Evolutionary conservation across 495 filamentous ascomycete species (phyloP), one percentile per base, ranked within the genome.

Genomic region (Aspergillus sclerotioniger): DNA sequence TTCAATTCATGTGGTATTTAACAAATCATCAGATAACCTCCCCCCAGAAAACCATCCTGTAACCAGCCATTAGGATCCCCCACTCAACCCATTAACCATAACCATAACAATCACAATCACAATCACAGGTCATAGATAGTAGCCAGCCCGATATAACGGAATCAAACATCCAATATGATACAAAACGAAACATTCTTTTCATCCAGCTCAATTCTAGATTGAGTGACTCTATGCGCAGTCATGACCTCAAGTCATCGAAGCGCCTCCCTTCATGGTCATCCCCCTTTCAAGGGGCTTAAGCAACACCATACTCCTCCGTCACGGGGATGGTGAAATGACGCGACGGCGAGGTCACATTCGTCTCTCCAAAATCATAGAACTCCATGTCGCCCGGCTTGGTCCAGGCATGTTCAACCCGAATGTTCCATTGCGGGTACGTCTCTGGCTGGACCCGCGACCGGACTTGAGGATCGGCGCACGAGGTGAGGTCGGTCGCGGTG

Each of bases 341-440:
- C n/a, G 53, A 52, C 16, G 50, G 31, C 3, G 56, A 44, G 8
- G 66, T 70, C 33, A 68, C 51, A 47, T 68, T 68, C 16, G 20
- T 49, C 31, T 59, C 16, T 0, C 62, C 66, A 5, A 44, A 58
- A 8, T 67, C 65, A 39, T 59, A 63, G 44, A 52, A 65, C 13
- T 66, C 52, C 15, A 56, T 60, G 0, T 62, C 47, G 19, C 61
- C 67, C 7, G 47, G 59, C 5, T 59, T 46, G 29, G 54, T 56
- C 71, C 74, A 79, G 3, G 50, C 43, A 49, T 77, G 76, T 49
- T 67, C 54, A 9, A 71, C 75, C 31, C 64, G 50, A 44, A 79
- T 64, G 37, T 69, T 72, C 71, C 71, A 77, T 13, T 37, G 16
- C 5, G 70, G 69, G 51, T 71, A 59, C 1, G 32, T 44, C 19